Conservation (phyloP, 352 stramenopile genomes). For the Saprolegnia diclina region DNA sequence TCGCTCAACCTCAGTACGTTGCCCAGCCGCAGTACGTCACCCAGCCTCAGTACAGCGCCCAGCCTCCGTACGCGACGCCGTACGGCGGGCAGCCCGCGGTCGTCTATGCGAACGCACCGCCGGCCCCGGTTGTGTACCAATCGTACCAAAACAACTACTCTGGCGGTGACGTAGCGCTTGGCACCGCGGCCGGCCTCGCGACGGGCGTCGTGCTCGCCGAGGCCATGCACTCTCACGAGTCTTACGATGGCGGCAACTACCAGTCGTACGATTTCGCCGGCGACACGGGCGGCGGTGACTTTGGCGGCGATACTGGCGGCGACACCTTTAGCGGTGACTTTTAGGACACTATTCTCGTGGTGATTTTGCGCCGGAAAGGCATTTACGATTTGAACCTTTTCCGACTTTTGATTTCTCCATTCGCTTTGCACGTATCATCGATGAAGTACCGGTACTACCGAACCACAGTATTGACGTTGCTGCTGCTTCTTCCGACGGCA, state of each 20-base stretch:
- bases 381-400: neutral
- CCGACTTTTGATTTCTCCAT: neutral
- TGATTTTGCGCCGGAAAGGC: neutral
- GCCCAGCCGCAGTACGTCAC: conserved; percentile 2
- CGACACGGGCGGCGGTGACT: conserved; percentile 15
- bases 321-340: conserved; percentile 18
- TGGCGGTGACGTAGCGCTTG: neutral
- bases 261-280: conserved; percentile 8
- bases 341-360: neutral
- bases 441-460: neutral
- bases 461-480: neutral
- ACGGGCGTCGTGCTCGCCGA: neutral
- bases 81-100: neutral
- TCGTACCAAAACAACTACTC: neutral
- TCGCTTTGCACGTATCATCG: neutral
- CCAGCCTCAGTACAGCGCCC: neutral
- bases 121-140: neutral
- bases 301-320: conserved; percentile 9
- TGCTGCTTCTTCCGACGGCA: neutral
- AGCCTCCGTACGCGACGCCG: neutral
- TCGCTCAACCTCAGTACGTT: neutral
- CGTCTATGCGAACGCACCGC: neutral
- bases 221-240: neutral
- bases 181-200: neutral
- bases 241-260: neutral